Evolutionary conservation across 129 eudicot genomes (phyloP).

Genomic region (Flaveria ramosissima): DNA sequence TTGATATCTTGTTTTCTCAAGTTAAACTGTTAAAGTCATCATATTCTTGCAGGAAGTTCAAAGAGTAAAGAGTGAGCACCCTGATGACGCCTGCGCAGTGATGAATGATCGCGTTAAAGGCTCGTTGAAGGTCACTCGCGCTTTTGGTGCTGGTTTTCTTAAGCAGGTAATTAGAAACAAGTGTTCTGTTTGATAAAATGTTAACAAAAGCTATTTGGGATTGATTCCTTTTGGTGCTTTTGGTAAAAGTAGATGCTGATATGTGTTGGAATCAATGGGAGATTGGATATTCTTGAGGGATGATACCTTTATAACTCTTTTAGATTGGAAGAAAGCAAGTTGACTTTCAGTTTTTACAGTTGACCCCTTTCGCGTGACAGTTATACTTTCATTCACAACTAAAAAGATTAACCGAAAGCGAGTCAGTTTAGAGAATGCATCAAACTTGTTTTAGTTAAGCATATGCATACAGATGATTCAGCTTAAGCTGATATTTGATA

Average conservation of each 20-base stretch:
- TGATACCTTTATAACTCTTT: conserved; percentile 32
- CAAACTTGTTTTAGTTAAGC: too few relatives aligned
- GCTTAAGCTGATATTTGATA: not conserved
- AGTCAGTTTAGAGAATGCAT: too few relatives aligned
- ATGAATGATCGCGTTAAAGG: conserved; percentile 92
- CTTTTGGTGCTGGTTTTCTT: conserved; percentile 98
- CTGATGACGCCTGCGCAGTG: conserved; percentile 68
- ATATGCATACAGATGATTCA: not conserved
- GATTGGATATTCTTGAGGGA: conserved; percentile 29
- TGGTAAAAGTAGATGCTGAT: conserved; percentile 40
- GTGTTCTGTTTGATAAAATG: not conserved
- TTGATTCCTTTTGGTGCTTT: conserved; percentile 38
- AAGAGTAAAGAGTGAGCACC: conserved; percentile 74
- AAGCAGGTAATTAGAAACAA: conserved; percentile 65
- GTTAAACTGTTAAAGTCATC: not conserved
- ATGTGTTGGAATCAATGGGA: conserved; percentile 15
- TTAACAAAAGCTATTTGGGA: conserved; percentile 23
- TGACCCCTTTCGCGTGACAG: too few relatives aligned
- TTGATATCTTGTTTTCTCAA: conserved; percentile 1
- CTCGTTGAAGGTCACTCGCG: conserved; percentile 90
- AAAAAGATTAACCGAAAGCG: too few relatives aligned
- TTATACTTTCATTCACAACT: too few relatives aligned
- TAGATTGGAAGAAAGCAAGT: conserved; percentile 23
- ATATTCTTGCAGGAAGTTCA: conserved; percentile 63
- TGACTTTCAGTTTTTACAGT: too few relatives aligned